Percentiles rank a stretch among this genome's conserved stretches.
Evolutionary conservation across 1,284 basidiomycete species (phyloP).

Genomic region (Thecaphora frezii): DNA sequence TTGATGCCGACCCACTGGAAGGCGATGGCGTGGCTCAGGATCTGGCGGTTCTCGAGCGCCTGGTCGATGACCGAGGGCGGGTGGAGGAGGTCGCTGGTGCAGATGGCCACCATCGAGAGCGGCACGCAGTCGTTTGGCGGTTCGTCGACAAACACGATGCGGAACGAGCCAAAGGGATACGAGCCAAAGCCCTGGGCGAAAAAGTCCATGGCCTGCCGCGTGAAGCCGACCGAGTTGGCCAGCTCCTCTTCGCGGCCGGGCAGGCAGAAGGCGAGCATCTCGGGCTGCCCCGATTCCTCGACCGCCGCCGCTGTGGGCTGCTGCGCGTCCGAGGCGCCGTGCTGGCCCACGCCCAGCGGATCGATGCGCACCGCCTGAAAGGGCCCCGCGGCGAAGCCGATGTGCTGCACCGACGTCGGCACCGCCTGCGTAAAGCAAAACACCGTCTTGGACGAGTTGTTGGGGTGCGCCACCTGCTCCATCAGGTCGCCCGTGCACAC

Average conservation of each 20-base stretch:
- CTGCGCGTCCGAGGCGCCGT: neutral
- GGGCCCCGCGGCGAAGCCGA: conserved; percentile 92
- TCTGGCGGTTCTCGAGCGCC: conserved; percentile 84
- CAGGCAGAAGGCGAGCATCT: conserved; percentile 88
- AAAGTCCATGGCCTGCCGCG: conserved; percentile 87
- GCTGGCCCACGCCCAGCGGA: conserved; percentile 7
- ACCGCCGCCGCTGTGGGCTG: conserved; percentile 13
- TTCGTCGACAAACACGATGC: conserved; percentile 92
- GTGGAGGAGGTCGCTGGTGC: conserved; percentile 81
- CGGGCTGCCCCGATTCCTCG: conserved; percentile 65
- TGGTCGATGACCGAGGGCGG: conserved; percentile 90
- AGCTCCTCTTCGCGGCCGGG: conserved; percentile 77
- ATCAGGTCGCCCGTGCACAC: conserved; percentile 82
- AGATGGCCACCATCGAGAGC: conserved; percentile 78
- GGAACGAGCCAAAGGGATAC: conserved; percentile 90
- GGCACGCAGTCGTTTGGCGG: conserved; percentile 70
- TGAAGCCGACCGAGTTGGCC: conserved; percentile 71
- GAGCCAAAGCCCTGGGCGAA: conserved; percentile 90
- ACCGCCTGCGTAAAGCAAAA: conserved; percentile 88
- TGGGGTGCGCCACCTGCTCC: conserved; percentile 75
- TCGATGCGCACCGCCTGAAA: conserved; percentile 63
- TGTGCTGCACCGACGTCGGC: conserved; percentile 89
- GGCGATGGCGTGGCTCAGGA: conserved; percentile 76
- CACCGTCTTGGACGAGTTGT: conserved; percentile 89
- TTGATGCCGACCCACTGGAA: conserved; percentile 98